Conservation (phyloP, 2,329 filamentous ascomycete species). For the Botryotinia calthae region DNA sequence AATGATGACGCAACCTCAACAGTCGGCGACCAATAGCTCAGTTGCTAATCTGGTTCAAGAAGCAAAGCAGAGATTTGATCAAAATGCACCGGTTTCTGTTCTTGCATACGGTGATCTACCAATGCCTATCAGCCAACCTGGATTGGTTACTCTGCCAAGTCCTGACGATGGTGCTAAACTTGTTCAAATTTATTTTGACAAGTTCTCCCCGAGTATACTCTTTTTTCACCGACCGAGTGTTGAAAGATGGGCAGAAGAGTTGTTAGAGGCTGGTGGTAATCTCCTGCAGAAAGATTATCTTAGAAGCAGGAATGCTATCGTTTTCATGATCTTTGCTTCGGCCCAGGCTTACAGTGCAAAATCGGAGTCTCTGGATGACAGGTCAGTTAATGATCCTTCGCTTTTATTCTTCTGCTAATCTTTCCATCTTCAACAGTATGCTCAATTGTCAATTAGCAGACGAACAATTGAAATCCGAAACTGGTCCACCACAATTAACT, state of each 20-base stretch:
- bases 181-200: conserved; percentile 56
- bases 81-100: conserved; percentile 40
- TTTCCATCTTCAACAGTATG: conserved; percentile 25
- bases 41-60: not conserved
- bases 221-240: conserved; percentile 56
- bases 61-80: not conserved
- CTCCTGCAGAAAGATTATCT: conserved; percentile 42
- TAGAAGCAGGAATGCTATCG: conserved; percentile 39
- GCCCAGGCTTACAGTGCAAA: conserved; percentile 41
- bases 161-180: conserved; percentile 22
- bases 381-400: not conserved
- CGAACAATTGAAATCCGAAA: conserved; percentile 38
- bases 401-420: conserved; percentile 6
- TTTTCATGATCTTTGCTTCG: conserved; percentile 53
- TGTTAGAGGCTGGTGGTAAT: conserved; percentile 45
- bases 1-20: not conserved
- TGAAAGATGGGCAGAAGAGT: conserved; percentile 49
- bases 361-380: not conserved
- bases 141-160: conserved; percentile 42
- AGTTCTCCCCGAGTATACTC: conserved; percentile 57
- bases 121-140: conserved; percentile 44
- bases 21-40: not conserved
- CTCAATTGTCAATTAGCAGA: conserved; percentile 32
- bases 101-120: conserved; percentile 39
- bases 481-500: conserved; percentile 35